These are phyloP conservation scores for Moesziomyces sp. DNA, from an alignment of 1,284 basidiomycete species.

Conservation along the genomic window DNA sequence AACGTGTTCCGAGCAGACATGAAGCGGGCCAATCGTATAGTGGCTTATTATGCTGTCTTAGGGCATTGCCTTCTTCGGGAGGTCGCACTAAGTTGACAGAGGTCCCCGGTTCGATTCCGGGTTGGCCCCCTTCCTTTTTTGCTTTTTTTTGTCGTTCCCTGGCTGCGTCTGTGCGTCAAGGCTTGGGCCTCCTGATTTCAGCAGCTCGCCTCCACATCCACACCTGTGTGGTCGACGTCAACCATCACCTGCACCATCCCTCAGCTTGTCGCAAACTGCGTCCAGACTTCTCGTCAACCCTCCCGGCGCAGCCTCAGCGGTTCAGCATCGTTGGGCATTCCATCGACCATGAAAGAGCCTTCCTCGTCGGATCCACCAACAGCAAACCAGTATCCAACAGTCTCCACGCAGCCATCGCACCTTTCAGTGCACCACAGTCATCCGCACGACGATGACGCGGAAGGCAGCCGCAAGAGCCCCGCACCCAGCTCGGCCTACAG, in stretches of 20 bases:
- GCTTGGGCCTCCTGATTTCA: not conserved
- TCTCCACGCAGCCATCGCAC: slow-evolving; percentile 24
- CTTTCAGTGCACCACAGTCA: slow-evolving; percentile 10
- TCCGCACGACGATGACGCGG: not conserved
- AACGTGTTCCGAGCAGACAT: not conserved
- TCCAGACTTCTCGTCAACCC: not conserved
- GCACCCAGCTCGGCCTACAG: not conserved
- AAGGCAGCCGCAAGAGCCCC: not conserved
- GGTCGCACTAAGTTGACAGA: slow-evolving; percentile 38
- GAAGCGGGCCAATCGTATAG: slow-evolving; percentile 44
- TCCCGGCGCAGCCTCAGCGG: not conserved
- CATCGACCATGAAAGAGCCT: slow-evolving; percentile 5
- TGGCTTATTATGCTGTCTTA: slow-evolving; percentile 59
- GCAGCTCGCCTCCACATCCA: not conserved
- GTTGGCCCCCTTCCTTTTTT: slow-evolving; percentile 25
- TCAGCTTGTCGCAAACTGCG: not conserved
- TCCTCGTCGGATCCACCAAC: not conserved
- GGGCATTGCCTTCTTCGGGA: slow-evolving; percentile 7
- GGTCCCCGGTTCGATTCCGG: slow-evolving; percentile 41
- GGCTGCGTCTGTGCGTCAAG: slow-evolving; percentile 2
- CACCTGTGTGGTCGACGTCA: not conserved
- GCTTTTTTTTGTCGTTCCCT: not conserved
- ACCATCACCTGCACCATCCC: not conserved
- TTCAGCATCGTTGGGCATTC: not conserved
- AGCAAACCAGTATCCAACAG: slow-evolving; percentile 7